Conservation (phyloP, 2,329 filamentous ascomycete genomes). For the Penicillium sp. region DNA sequence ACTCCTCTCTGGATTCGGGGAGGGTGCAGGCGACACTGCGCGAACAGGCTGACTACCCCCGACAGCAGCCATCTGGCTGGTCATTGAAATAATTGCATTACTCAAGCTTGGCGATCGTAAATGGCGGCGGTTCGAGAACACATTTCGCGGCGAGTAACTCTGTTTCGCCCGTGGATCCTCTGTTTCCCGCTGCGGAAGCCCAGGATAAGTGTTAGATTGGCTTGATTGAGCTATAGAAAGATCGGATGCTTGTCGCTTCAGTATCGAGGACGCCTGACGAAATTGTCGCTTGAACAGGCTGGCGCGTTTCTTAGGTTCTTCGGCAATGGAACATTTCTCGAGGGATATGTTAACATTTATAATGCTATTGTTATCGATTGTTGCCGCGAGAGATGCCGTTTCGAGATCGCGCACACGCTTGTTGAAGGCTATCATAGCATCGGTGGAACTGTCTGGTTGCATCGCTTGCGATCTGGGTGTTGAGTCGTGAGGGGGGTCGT, state of each 20-base stretch:
- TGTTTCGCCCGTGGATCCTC: conserved; percentile 31
- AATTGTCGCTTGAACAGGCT: conserved; percentile 48
- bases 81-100: conserved; percentile 47
- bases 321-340: conserved; percentile 39
- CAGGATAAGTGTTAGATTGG: conserved; percentile 29
- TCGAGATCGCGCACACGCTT: conserved; percentile 53
- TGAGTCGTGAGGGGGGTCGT: conserved; percentile 42
- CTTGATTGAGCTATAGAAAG: conserved; percentile 30
- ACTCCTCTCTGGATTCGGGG: conserved; percentile 34
- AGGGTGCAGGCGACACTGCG: conserved; percentile 47
- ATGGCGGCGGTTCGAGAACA: conserved; percentile 32
- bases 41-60: conserved; percentile 59
- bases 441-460: conserved; percentile 55
- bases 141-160: conserved; percentile 38
- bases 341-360: conserved; percentile 46
- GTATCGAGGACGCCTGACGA: conserved; percentile 45
- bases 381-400: conserved; percentile 55
- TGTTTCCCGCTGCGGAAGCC: conserved; percentile 17
- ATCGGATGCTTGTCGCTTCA: conserved; percentile 47
- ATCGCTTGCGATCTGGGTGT: conserved; percentile 31
- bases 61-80: conserved; percentile 47
- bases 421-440: conserved; percentile 55
- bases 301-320: conserved; percentile 43
- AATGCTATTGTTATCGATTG: conserved; percentile 52
- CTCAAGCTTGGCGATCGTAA: conserved; percentile 40